A percentile compares a stretch with the other conserved stretches of the same genome.
phyloP scores from a whole-genome alignment of 768 basidiomycete species.

The Termitomyces sp. region DNA sequence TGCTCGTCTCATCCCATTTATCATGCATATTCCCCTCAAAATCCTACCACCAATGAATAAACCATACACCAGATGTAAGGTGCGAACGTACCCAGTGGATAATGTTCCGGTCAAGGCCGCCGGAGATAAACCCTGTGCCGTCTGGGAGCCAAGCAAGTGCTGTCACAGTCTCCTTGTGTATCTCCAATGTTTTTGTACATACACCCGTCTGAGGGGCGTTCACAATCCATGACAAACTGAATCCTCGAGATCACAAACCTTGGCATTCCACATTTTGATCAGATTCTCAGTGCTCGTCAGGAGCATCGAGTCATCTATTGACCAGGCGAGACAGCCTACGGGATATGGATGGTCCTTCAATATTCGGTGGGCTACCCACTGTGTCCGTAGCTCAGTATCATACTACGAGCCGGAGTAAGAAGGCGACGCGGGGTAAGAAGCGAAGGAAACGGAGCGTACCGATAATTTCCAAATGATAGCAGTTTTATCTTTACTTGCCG shows the following conservation, averaged over 20 bases:
- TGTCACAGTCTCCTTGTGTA: constrained; percentile 80
- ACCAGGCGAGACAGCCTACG: constrained; percentile 88
- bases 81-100: constrained; percentile 65
- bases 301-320: constrained; percentile 79
- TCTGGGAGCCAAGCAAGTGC: constrained; percentile 87
- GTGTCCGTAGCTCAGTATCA: constrained; percentile 26
- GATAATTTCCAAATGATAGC: constrained; percentile 88
- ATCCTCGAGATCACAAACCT: constrained; percentile 42
- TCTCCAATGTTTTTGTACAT: constrained; percentile 58
- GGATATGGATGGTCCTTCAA: constrained; percentile 75
- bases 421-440: constrained; percentile 1
- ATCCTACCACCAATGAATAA: constrained; percentile 43
- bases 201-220: constrained; percentile 57
- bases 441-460: constrained; percentile 43
- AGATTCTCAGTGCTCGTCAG: constrained; percentile 77
- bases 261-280: constrained; percentile 88
- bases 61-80: neutral
- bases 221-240: neutral
- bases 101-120: constrained; percentile 80
- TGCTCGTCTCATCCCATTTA: constrained; percentile 61
- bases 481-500: constrained; percentile 79
- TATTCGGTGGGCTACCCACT: constrained; percentile 53
- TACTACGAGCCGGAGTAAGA: constrained; percentile 3
- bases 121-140: constrained; percentile 85
- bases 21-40: constrained; percentile 67